phyloP scores from a whole-genome alignment of 2,329 filamentous ascomycete genomes.

The Sclerotinia minor region DNA sequence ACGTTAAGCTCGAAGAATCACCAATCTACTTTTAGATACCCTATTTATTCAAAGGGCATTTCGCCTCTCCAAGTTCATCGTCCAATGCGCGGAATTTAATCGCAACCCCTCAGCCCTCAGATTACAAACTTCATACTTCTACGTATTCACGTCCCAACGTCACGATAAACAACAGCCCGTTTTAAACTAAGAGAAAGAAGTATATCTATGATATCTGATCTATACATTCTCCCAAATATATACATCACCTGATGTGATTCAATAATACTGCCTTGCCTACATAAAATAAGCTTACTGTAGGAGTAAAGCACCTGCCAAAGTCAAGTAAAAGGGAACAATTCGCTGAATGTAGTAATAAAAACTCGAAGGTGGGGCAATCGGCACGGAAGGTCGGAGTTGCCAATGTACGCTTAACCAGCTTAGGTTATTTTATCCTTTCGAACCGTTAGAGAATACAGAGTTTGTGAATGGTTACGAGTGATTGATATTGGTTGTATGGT shows the following conservation, averaged over 20 bases:
- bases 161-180: not conserved
- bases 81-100: not conserved
- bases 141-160: not conserved
- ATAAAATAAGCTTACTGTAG: not conserved
- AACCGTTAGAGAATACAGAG: not conserved
- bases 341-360: slow-evolving; percentile 20
- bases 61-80: not conserved
- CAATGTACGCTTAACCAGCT: slow-evolving; percentile 13
- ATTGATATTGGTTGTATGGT: not conserved
- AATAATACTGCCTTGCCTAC: not conserved
- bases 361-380: slow-evolving; percentile 9
- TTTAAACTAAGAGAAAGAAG: not conserved
- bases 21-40: slow-evolving; percentile 13
- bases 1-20: not conserved
- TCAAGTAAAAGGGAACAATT: slow-evolving; percentile 20
- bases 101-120: not conserved
- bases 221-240: not conserved
- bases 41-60: not conserved
- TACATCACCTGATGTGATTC: not conserved
- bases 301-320: slow-evolving; percentile 16
- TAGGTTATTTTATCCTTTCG: slow-evolving; percentile 23
- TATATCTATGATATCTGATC: not conserved
- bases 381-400: slow-evolving; percentile 10
- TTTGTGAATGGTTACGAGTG: not conserved
- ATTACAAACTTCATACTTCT: not conserved